phyloP scores from a whole-genome alignment of 2,329 filamentous ascomycete species.

The Botryotinia convoluta region DNA sequence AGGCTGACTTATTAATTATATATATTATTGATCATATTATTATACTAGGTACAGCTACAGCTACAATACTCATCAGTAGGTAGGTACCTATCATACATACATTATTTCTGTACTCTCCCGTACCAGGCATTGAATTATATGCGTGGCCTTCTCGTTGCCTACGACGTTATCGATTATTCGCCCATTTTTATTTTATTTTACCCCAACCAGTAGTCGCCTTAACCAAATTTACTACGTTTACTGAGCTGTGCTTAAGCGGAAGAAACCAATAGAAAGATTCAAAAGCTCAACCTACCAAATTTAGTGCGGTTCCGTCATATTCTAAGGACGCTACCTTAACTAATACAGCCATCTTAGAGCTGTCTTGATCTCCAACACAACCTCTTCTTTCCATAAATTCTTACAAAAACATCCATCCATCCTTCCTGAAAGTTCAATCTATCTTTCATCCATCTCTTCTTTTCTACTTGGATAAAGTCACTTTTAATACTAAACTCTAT shows the following conservation, averaged over 20 bases:
- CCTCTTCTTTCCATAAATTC: conserved; percentile 1
- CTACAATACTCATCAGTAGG: no score
- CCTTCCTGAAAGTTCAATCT: neutral
- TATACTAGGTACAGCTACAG: neutral
- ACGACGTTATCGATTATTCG: neutral
- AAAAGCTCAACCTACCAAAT: neutral
- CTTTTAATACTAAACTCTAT: neutral
- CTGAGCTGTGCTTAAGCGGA: conserved; percentile 1
- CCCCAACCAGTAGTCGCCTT: conserved; percentile 1
- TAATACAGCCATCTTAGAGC: conserved; percentile 1
- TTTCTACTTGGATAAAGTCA: neutral
- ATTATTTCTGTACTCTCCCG: neutral
- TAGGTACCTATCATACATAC: no score
- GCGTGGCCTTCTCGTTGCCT: conserved; percentile 19
- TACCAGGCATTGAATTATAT: neutral
- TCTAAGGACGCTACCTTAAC: conserved; percentile 19
- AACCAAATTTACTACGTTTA: neutral
- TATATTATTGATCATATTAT: neutral
- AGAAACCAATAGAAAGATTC: conserved; percentile 20
- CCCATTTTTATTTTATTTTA: neutral
- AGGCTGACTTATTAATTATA: neutral
- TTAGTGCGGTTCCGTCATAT: conserved; percentile 21
- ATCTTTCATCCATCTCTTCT: conserved; percentile 1
- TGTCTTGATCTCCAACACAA: conserved; percentile 20
- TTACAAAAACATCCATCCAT: neutral